phyloP scores from a whole-genome alignment of 129 eudicot species.

The Daucus carota region DNA sequence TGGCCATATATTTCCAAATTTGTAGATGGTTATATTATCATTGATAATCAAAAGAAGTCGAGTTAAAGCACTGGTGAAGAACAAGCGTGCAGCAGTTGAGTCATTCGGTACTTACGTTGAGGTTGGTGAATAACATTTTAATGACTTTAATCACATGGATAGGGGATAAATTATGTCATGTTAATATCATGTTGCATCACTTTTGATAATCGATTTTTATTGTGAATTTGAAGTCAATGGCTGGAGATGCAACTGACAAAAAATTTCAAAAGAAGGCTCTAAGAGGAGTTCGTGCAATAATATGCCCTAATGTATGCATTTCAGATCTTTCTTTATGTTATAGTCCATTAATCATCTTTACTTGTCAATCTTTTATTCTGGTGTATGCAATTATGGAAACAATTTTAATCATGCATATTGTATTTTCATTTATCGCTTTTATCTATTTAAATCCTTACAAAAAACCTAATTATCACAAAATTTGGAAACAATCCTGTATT shows the following conservation, averaged over 20 bases:
- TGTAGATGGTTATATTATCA: constrained; percentile 71
- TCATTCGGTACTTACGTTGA: constrained; percentile 95
- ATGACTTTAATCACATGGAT: not conserved
- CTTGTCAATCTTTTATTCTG: constrained; percentile 8
- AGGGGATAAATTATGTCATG: not conserved
- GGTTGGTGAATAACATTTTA: constrained; percentile 36
- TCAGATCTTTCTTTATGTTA: not conserved
- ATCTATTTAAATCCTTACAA: not conserved
- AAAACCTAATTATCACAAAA: not conserved
- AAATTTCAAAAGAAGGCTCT: constrained; percentile 56
- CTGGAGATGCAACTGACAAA: constrained; percentile 62
- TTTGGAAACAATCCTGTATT: constrained; percentile 11
- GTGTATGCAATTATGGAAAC: not conserved
- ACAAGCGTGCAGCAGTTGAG: constrained; percentile 78
- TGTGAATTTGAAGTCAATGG: constrained; percentile 42
- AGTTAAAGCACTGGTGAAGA: constrained; percentile 91
- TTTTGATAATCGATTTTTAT: constrained; percentile 6
- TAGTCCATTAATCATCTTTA: not conserved
- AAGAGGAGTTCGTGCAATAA: constrained; percentile 74
- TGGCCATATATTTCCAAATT: constrained; percentile 14
- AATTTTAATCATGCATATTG: not conserved
- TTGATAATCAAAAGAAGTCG: constrained; percentile 72
- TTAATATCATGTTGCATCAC: constrained; percentile 5
- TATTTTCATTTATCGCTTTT: not conserved
- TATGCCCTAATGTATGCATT: constrained; percentile 70